Conservation (phyloP, 352 stramenopile species). For the Phytophthora pseudosyringae region DNA sequence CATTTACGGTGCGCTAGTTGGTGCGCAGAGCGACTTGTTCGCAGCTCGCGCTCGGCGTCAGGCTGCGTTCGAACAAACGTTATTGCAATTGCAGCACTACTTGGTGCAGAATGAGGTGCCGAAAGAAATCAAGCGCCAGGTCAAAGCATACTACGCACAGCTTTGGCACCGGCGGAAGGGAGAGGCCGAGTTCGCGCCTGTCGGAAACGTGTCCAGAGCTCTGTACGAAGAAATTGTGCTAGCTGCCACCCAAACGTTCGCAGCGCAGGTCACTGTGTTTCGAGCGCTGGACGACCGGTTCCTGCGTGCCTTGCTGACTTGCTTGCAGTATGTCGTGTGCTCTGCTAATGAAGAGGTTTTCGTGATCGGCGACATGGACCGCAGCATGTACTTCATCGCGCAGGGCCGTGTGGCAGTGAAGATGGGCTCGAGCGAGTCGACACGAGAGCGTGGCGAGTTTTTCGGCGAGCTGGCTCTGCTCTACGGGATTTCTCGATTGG, state of each 20-base stretch:
- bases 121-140: conserved; percentile 67
- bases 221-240: conserved; percentile 70
- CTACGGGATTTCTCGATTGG: conserved; percentile 51
- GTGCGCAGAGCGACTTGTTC: conserved; percentile 59
- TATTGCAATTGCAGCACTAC: conserved; percentile 76
- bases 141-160: conserved; percentile 76
- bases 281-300: conserved; percentile 62
- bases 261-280: conserved; percentile 57
- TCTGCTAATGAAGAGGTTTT: conserved; percentile 72
- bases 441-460: conserved; percentile 64
- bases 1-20: conserved; percentile 71
- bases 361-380: conserved; percentile 57
- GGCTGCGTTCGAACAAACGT: conserved; percentile 68
- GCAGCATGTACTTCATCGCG: conserved; percentile 60
- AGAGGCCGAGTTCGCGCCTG: conserved; percentile 59
- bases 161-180: conserved; percentile 63
- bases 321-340: conserved; percentile 67
- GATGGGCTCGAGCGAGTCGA: conserved; percentile 48
- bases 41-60: conserved; percentile 52
- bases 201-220: conserved; percentile 51
- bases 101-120: conserved; percentile 72
- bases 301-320: conserved; percentile 56
- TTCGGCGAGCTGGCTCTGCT: conserved; percentile 57
- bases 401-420: conserved; percentile 62
- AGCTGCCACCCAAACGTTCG: conserved; percentile 55